Conservation (phyloP, 1,139 yeast genomes). For the Suhomyces atakaporum region DNA sequence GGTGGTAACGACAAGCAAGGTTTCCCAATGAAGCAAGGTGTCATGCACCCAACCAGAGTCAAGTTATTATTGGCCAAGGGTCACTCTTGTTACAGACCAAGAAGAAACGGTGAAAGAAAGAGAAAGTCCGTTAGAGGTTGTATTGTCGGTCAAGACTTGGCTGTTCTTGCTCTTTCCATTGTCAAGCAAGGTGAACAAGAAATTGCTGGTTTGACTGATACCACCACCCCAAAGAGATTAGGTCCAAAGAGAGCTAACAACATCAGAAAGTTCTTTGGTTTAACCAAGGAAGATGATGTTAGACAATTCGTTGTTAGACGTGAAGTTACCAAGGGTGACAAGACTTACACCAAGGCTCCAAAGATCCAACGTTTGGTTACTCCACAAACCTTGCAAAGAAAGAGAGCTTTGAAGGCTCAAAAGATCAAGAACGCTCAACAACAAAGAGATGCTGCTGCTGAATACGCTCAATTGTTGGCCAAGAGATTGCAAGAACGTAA, state of each 20-base stretch:
- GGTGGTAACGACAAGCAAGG: slow-evolving; percentile 99
- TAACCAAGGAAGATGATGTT: slow-evolving; percentile 96
- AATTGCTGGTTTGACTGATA: slow-evolving; percentile 93
- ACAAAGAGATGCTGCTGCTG: slow-evolving; percentile 99
- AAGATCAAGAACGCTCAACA: slow-evolving; percentile 97
- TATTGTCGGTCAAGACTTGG: slow-evolving; percentile 95
- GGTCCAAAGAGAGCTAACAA: slow-evolving; percentile 99
- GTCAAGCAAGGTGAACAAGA: slow-evolving; percentile 98
- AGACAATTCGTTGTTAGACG: slow-evolving; percentile 97
- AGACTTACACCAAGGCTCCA: slow-evolving; percentile 99
- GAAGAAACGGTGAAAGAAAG: slow-evolving; percentile 99
- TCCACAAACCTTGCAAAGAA: slow-evolving; percentile 99
- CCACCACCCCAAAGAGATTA: slow-evolving; percentile 95
- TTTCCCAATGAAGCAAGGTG: slow-evolving; percentile 99
- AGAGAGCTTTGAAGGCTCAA: slow-evolving; percentile 93
- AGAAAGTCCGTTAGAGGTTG: slow-evolving; percentile 99
- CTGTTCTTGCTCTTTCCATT: slow-evolving; percentile 90
- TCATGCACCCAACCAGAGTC: slow-evolving; percentile 99
- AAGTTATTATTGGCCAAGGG: slow-evolving; percentile 92
- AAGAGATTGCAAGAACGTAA: slow-evolving; percentile 97
- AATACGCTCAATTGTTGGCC: slow-evolving; percentile 98
- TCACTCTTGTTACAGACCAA: slow-evolving; percentile 99
- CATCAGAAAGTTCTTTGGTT: slow-evolving; percentile 99
- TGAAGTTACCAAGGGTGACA: slow-evolving; percentile 97
- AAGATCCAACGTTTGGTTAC: slow-evolving; percentile 99